Base-by-base conservation (phyloP, 208 protist species). In the Leishmania braziliensis region DNA sequence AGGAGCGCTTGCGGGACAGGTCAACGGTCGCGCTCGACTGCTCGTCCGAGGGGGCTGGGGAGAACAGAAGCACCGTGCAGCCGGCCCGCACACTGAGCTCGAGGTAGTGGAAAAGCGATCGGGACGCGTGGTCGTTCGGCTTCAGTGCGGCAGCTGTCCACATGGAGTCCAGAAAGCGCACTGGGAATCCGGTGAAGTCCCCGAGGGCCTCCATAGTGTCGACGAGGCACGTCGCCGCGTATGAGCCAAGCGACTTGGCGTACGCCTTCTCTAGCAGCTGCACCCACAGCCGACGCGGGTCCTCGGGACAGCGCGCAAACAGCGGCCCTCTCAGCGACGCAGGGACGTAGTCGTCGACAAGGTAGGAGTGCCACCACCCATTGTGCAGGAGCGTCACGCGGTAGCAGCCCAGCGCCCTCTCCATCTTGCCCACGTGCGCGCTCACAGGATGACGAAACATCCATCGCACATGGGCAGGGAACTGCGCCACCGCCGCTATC, bases 261-360 rank as follows among this genome's bases (percentile, higher is more conserved):
- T 96, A 97, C 16, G 94, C 95, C 88, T 98, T 98, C 82, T 98
- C 89, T 65, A 97, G 70, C 26, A 98, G 77, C 29, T 88, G 92
- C 48, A 94, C 84, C 94, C 95, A 98, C 85, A 97, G 80, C 79
- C 95, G 89, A 71, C 90, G 84, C 58, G 85, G 88, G 71, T 97
- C 92, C 74, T 84, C 75, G 16, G 77, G 50, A 29, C 86, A 89
- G 62, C 86, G 79, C 16, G 85, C 87, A 76, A 89, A 96, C 65
- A 88, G 84, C 16, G 90, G 88, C 26, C 70, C 84, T 33, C 66
- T 80, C 53, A 76, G 69, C 50, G 87, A 84, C 43, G 88, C 86
- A 8, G 93, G 95, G 43, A 98, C 81, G 77, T 94, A 96, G 87
- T 94, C 83, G 86, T 98, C 95, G 16, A 98, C 83, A 33, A 95